A percentile compares a stretch with the other conserved stretches of the same genome.
These are phyloP conservation scores for Mucor velutinosus DNA, from an alignment of 371 early-diverging fungal species.

Conservation along the genomic window DNA sequence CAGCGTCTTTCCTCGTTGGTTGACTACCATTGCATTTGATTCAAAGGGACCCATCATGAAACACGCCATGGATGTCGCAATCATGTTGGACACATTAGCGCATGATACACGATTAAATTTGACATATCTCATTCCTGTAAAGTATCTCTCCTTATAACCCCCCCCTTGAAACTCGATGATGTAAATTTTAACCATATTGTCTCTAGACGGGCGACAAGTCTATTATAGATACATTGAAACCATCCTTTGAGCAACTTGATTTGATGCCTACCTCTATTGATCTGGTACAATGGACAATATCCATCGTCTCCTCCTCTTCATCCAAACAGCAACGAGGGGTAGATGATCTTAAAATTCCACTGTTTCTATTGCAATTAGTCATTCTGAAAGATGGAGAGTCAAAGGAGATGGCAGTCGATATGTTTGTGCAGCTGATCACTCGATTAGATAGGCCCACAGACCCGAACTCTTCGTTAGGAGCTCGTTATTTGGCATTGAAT, in stretches of 20 bases:
- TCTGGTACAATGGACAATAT: conserved; percentile 38
- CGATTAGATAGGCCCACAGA: conserved; percentile 17
- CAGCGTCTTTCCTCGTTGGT: conserved; percentile 40
- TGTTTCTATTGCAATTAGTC: conserved; percentile 36
- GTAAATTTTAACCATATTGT: not conserved
- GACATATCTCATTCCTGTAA: conserved; percentile 39
- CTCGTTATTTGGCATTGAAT: conserved; percentile 33
- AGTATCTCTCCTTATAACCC: not conserved
- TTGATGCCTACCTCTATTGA: conserved; percentile 42
- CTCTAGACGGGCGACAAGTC: conserved; percentile 38
- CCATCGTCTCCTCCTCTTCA: not conserved
- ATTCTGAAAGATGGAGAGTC: conserved; percentile 20
- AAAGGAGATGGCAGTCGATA: conserved; percentile 23
- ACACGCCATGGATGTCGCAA: conserved; percentile 47
- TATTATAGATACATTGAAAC: conserved; percentile 33
- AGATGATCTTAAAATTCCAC: conserved; percentile 39
- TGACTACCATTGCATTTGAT: conserved; percentile 40
- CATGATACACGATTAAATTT: conserved; percentile 37
- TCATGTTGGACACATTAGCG: conserved; percentile 43
- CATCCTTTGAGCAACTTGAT: conserved; percentile 40
- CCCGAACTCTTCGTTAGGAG: conserved; percentile 14
- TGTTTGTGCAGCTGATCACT: conserved; percentile 39
- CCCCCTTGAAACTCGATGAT: not conserved
- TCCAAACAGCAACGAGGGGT: conserved; percentile 8
- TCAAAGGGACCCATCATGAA: conserved; percentile 39